Conservation (phyloP, 495 filamentous ascomycete genomes). For the Aspergillus asperescens region DNA sequence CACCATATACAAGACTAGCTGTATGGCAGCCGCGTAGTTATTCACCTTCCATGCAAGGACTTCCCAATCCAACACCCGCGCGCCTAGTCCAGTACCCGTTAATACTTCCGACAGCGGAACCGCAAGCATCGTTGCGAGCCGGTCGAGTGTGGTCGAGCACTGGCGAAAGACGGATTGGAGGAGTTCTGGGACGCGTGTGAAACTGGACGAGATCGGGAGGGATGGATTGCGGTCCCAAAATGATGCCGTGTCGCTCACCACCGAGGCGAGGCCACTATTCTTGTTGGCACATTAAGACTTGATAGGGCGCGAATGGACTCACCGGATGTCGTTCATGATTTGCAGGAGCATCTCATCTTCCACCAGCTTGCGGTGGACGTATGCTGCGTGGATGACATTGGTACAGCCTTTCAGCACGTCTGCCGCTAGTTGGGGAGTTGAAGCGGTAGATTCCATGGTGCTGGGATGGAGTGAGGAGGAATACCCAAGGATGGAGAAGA, state of each 20-base stretch:
- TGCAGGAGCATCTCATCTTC: background rate
- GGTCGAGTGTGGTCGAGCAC: background rate
- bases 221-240: background rate
- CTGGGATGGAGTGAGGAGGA: background rate
- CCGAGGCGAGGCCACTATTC: background rate
- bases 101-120: background rate
- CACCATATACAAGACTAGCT: background rate
- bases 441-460: background rate
- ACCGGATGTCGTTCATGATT: background rate
- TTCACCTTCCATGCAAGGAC: background rate
- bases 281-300: conserved; percentile 21
- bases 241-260: background rate
- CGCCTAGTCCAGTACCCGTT: background rate
- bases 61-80: background rate
- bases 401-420: background rate
- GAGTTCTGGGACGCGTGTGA: no score
- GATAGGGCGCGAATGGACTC: background rate
- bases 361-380: background rate
- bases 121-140: background rate
- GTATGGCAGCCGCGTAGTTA: background rate
- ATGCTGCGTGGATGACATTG: background rate
- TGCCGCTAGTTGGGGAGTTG: background rate
- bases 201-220: background rate
- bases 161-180: background rate
- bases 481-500: background rate